These are phyloP conservation scores for Rubia balearica DNA, from an alignment of 305 asterid species.

Conservation along the genomic window DNA sequence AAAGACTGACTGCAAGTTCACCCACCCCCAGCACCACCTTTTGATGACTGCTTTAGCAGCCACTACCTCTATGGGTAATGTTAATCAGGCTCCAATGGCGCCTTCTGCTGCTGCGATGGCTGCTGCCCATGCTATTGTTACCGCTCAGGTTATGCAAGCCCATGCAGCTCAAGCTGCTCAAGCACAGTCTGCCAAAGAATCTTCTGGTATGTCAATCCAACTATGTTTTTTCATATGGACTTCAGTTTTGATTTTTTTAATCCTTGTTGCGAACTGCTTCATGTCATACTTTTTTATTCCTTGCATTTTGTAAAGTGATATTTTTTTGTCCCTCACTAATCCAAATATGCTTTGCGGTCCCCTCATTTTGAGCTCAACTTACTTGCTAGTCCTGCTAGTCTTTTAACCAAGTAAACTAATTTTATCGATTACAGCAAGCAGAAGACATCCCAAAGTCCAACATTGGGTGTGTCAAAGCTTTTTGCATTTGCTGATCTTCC, in stretches of 20 bases:
- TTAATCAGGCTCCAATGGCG: slow-evolving; percentile 92
- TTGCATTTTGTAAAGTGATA: neutral
- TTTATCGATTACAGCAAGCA: too few relatives aligned
- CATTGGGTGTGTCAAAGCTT: too few relatives aligned
- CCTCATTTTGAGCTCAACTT: too few relatives aligned
- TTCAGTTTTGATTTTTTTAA: neutral
- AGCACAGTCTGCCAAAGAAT: slow-evolving; percentile 51
- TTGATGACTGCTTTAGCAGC: slow-evolving; percentile 81
- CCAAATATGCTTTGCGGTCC: too few relatives aligned
- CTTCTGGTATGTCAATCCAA: slow-evolving; percentile 41
- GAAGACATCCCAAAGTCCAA: too few relatives aligned
- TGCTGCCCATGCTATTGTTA: slow-evolving; percentile 99
- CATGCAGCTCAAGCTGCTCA: slow-evolving; percentile 88
- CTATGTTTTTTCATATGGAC: neutral
- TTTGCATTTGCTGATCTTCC: too few relatives aligned
- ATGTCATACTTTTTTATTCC: neutral
- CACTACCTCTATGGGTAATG: slow-evolving; percentile 64
- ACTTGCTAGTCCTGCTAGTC: too few relatives aligned
- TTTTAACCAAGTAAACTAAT: too few relatives aligned
- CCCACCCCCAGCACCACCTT: slow-evolving; percentile 82
- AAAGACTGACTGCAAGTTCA: slow-evolving; percentile 68
- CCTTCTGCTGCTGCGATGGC: slow-evolving; percentile 99
- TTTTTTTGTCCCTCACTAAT: neutral
- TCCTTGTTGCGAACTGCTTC: neutral
- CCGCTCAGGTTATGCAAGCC: slow-evolving; percentile 98